Evolutionary conservation across 169 alveolate species (phyloP).

Genomic region (Plasmodium relictum): DNA sequence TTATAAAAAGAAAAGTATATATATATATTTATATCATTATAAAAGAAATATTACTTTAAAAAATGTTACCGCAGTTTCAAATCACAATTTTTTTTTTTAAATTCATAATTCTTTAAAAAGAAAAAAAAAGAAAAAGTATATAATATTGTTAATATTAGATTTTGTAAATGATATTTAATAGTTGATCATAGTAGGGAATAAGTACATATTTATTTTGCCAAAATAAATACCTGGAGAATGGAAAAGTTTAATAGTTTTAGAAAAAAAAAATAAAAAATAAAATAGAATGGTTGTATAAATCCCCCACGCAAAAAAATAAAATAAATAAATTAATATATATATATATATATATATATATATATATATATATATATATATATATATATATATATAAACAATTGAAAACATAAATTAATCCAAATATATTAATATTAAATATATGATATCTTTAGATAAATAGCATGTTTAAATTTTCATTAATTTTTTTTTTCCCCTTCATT

Average conservation of each 20-base stretch:
- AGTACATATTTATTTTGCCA: not conserved
- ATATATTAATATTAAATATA: not conserved
- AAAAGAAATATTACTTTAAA: constrained; percentile 17
- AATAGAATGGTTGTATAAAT: too few species aligned
- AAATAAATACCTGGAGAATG: not conserved
- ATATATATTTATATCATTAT: not conserved
- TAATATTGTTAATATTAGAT: not conserved
- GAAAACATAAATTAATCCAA: not conserved
- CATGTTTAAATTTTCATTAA: constrained; percentile 1
- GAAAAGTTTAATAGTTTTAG: too few species aligned
- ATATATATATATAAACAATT: too few species aligned
- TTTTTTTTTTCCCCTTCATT: not conserved
- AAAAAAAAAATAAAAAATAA: too few species aligned
- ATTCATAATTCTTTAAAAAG: constrained; percentile 30
- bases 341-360: not conserved
- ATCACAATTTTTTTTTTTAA: constrained; percentile 23
- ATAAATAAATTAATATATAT: too few species aligned
- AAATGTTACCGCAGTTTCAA: constrained; percentile 7
- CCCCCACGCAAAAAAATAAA: too few species aligned
- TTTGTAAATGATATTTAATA: not conserved
- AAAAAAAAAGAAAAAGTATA: not conserved
- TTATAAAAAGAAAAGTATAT: constrained; percentile 12
- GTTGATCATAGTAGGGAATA: not conserved
- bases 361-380: not conserved
- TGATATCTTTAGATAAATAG: not conserved